phyloP scores from a whole-genome alignment of 2,329 filamentous ascomycete species.

The Calonectria pseudoreteaudii region DNA sequence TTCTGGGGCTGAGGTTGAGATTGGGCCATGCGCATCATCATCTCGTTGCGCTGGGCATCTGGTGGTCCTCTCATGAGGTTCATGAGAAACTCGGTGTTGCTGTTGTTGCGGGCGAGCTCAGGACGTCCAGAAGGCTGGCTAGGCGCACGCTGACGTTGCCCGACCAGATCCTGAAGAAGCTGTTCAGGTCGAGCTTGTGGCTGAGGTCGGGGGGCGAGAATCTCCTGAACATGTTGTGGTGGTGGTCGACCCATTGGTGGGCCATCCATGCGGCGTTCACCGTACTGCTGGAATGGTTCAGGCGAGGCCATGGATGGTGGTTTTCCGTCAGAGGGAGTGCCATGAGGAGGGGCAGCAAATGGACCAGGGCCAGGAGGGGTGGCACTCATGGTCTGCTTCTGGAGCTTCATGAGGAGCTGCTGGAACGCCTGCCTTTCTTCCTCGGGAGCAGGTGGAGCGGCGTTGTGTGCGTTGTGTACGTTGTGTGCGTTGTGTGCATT shows the following conservation, averaged over 20 bases:
- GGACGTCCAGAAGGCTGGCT: constrained; percentile 62
- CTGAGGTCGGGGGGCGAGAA: constrained; percentile 63
- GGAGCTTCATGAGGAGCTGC: constrained; percentile 83
- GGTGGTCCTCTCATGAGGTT: constrained; percentile 76
- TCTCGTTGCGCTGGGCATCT: constrained; percentile 64
- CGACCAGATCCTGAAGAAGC: constrained; percentile 70
- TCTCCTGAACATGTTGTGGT: constrained; percentile 61
- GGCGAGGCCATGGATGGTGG: constrained; percentile 60
- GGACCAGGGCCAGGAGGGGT: constrained; percentile 59
- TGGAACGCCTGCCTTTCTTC: constrained; percentile 90
- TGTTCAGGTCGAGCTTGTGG: constrained; percentile 68
- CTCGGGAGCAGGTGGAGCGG: constrained; percentile 63
- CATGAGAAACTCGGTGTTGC: constrained; percentile 86
- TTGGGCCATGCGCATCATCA: constrained; percentile 62
- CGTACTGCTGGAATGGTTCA: constrained; percentile 61
- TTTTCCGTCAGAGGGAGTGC: constrained; percentile 43
- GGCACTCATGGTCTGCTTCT: constrained; percentile 64
- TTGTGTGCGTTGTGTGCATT: background rate
- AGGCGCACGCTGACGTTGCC: constrained; percentile 67
- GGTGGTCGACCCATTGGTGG: constrained; percentile 53
- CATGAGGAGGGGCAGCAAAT: constrained; percentile 56
- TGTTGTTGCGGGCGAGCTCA: constrained; percentile 63
- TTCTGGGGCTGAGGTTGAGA: constrained; percentile 54
- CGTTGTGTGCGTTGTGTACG: constrained; percentile 17
- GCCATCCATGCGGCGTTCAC: constrained; percentile 56